Evolutionary conservation across 2,329 filamentous ascomycete genomes (phyloP).

Genomic region (Fusarium tanahbumbuense): DNA sequence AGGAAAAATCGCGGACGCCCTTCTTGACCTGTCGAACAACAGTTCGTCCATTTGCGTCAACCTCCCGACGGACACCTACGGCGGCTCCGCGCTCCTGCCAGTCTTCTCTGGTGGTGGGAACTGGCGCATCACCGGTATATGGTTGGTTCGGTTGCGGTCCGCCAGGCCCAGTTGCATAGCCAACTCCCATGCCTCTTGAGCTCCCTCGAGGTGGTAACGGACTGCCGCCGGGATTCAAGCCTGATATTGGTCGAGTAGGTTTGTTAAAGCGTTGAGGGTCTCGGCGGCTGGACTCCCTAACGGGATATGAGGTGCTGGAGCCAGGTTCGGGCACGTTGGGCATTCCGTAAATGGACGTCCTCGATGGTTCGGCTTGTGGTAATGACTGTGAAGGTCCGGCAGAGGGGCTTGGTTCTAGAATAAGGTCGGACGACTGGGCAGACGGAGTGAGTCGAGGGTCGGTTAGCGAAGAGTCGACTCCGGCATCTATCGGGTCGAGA

Average conservation of each 20-base stretch:
- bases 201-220: constrained; percentile 79
- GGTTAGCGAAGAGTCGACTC: constrained; percentile 36
- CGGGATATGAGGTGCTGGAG: constrained; percentile 62
- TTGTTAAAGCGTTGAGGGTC: constrained; percentile 72
- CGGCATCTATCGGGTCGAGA: constrained; percentile 42
- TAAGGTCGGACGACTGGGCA: constrained; percentile 27
- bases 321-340: constrained; percentile 72
- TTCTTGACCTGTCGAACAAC: constrained; percentile 91
- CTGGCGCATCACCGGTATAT: constrained; percentile 56
- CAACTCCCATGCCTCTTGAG: constrained; percentile 76
- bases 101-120: constrained; percentile 78
- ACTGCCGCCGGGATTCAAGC: constrained; percentile 60
- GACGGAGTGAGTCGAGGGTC: constrained; percentile 39
- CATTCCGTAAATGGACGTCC: constrained; percentile 65
- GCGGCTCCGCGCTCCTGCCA: constrained; percentile 98
- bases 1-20: constrained; percentile 95
- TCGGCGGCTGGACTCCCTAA: constrained; percentile 75
- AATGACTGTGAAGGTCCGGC: constrained; percentile 29
- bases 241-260: constrained; percentile 64
- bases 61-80: constrained; percentile 81
- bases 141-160: constrained; percentile 31
- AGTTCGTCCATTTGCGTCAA: constrained; percentile 85
- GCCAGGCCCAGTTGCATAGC: constrained; percentile 56
- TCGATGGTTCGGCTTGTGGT: constrained; percentile 38
- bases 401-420: constrained; percentile 26